Conservation (phyloP, 73 alveolate genomes). For the Tetrahymena elliotti region DNA sequence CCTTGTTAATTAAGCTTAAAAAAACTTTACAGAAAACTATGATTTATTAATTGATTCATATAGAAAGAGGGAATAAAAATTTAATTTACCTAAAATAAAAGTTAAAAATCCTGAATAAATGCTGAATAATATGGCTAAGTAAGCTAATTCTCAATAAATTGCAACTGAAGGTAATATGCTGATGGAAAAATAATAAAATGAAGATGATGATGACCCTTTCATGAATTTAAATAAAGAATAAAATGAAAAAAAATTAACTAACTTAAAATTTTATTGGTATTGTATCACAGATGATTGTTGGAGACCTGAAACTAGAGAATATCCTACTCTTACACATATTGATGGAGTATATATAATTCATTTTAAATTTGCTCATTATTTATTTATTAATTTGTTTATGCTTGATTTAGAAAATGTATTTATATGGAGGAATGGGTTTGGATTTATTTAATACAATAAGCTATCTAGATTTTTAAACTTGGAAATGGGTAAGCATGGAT, state of each 20-base stretch:
- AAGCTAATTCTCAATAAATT: neutral
- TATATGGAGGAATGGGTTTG: slow-evolving; percentile 42
- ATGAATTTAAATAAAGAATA: neutral
- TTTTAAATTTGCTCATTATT: neutral
- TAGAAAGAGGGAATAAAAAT: neutral
- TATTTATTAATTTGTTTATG: no score
- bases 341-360: neutral
- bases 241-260: slow-evolving; percentile 8
- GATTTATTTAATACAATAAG: slow-evolving; percentile 31
- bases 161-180: neutral
- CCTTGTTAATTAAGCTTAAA: neutral
- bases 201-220: neutral
- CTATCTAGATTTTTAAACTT: slow-evolving; percentile 5
- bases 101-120: neutral
- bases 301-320: slow-evolving; percentile 41
- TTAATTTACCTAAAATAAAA: neutral
- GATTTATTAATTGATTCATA: neutral
- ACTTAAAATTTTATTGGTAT: slow-evolving; percentile 37
- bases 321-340: slow-evolving; percentile 25
- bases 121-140: neutral
- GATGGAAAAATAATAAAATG: neutral
- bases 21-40: neutral
- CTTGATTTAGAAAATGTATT: slow-evolving; percentile 18
- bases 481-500: slow-evolving; percentile 32
- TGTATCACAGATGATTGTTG: slow-evolving; percentile 17